Base-by-base conservation (phyloP, 2,329 filamentous ascomycete species). In the Aspergillus japonicus region DNA sequence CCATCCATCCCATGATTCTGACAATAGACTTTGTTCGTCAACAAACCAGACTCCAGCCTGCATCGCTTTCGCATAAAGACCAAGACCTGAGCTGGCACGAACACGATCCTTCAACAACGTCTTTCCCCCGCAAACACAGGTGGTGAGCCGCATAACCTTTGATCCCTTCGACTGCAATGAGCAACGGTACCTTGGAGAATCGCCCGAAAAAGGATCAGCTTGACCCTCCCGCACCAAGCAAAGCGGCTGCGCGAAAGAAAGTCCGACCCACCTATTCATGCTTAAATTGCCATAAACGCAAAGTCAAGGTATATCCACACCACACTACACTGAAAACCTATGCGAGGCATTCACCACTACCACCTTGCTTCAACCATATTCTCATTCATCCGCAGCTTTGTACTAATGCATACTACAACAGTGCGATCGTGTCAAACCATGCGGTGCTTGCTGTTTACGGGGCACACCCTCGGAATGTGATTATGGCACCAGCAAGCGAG, bases 381-480 rank as follows among this genome's bases (percentile, higher is more conserved):
- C 42, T 50, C 47, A 2, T 31, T 16, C 16, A 31, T 33, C 31
- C 33, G 53, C 33, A 39, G 16, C 19, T 23, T 39, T 19, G 52
- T 29, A 47, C 33, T 54, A 54, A 54, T 26, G 26, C 51, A 21
- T 19, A 29, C 24, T 44, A 35, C 11, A 29, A 29, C 50, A 71
- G 70, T 73, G 70, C 53, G 70, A 73, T 54, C 64, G 70, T 29
- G 69, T 71, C 29, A 72, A 71, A 57, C 70, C 70, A 39, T 73
- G 70, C 33, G 62, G 70, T 48, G 67, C 70, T 23, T 73, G 70
- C 47, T 72, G 70, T 59, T 57, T 71, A 6, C 69, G 69, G 33
- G 70, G 70, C 11, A 66, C 66, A 1, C 70, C 70, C 14, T 69
- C 66, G 12, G 69, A 71, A 54, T 73, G 70, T 50, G 69, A 72